These are phyloP conservation scores for Polytrichum formosum DNA, from an alignment of 225 moss, liverwort and hornwort genomes.

Conservation along the genomic window DNA sequence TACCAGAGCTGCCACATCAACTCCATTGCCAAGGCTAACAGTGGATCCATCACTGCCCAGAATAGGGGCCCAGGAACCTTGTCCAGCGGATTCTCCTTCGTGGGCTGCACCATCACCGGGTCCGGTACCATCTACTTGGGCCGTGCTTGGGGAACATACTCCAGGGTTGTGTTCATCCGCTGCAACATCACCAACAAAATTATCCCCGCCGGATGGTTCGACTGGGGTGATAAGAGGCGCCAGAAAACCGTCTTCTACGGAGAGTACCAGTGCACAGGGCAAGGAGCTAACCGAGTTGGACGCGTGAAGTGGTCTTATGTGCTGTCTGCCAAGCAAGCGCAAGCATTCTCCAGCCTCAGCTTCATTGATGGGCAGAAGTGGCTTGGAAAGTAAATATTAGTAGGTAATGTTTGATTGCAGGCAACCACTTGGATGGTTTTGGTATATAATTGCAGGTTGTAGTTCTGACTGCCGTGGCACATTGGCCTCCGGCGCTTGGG, in stretches of 20 bases:
- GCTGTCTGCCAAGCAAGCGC: constrained; percentile 2
- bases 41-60: constrained; percentile 32
- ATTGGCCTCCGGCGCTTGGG: too few species aligned
- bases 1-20: constrained; percentile 17
- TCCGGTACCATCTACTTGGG: constrained; percentile 45
- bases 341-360: constrained; percentile 36
- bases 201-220: constrained; percentile 28
- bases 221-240: constrained; percentile 33
- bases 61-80: constrained; percentile 27
- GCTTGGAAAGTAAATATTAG: too few species aligned
- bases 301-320: constrained; percentile 23
- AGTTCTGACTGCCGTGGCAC: too few species aligned
- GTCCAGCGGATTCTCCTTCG: constrained; percentile 35
- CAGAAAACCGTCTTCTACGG: constrained; percentile 35
- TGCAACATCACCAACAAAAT: constrained; percentile 49
- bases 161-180: constrained; percentile 47
- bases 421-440: too few species aligned
- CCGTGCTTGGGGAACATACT: constrained; percentile 62
- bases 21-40: background rate
- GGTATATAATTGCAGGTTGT: too few species aligned
- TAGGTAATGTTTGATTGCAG: too few species aligned
- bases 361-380: constrained; percentile 2
- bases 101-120: constrained; percentile 44
- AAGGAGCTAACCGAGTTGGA: constrained; percentile 20
- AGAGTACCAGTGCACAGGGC: constrained; percentile 39